Evolutionary conservation across 2,329 filamentous ascomycete species (phyloP).

Genomic region (Anthostomella pinea): DNA sequence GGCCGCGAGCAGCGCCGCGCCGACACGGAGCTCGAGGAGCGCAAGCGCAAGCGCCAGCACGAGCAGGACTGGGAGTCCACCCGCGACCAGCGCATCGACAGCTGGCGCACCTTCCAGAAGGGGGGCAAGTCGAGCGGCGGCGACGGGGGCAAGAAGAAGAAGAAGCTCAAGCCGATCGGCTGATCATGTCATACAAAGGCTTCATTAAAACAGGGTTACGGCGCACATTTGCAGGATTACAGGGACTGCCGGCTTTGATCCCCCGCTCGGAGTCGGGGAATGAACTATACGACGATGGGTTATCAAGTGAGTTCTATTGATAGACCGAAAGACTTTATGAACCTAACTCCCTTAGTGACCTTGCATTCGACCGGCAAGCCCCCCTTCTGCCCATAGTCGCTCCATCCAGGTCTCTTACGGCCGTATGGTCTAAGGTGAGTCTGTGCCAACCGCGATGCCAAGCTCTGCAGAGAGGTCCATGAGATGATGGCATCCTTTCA

Average conservation of each 20-base stretch:
- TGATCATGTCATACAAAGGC: no score
- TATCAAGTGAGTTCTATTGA: slow-evolving; percentile 34
- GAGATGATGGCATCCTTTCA: no score
- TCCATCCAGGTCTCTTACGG: no score
- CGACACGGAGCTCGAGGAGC: slow-evolving; percentile 78
- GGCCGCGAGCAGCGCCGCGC: slow-evolving; percentile 81
- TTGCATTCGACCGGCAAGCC: no score
- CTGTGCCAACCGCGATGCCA: slow-evolving; percentile 5
- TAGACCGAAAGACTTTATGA: slow-evolving; percentile 31
- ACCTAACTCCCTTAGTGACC: slow-evolving; percentile 34
- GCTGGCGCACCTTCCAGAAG: slow-evolving; percentile 91
- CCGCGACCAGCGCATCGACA: slow-evolving; percentile 84
- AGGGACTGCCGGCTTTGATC: no score
- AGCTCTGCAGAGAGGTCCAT: neutral
- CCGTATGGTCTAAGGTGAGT: slow-evolving; percentile 18
- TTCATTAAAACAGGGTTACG: no score
- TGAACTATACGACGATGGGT: no score
- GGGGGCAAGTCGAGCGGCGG: slow-evolving; percentile 53
- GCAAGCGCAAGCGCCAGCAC: slow-evolving; percentile 85
- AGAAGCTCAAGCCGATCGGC: slow-evolving; percentile 66
- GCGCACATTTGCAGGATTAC: no score
- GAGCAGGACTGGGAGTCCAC: slow-evolving; percentile 95
- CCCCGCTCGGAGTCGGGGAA: no score
- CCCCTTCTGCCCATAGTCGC: no score
- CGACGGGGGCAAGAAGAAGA: slow-evolving; percentile 57